Evolutionary conservation across 345 rosid genomes (phyloP).

Genomic region (Sisymbrium irio): DNA sequence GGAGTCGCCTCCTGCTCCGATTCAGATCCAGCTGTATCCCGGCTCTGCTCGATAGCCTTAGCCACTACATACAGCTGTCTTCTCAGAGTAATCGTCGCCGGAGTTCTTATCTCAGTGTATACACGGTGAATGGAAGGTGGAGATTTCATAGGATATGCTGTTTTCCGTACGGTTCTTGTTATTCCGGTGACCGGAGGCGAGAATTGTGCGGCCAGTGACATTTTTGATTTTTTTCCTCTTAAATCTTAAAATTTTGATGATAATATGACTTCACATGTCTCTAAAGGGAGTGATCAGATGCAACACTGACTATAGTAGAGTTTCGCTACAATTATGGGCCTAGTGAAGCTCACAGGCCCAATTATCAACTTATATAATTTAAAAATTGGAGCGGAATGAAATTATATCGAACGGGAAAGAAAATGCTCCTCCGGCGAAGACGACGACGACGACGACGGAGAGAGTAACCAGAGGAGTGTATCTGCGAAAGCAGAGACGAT

Average conservation of each 20-base stretch:
- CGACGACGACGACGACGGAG: slow-evolving; percentile 40
- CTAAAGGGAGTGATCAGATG: not conserved
- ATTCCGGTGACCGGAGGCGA: slow-evolving; percentile 25
- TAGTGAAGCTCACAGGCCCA: not conserved
- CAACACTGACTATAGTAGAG: not conserved
- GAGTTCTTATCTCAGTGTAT: not conserved
- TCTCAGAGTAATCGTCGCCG: not conserved
- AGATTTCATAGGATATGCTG: not conserved
- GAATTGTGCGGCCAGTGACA: slow-evolving; percentile 41
- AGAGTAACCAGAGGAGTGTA: slow-evolving; percentile 45
- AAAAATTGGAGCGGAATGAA: not conserved
- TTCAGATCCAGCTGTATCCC: slow-evolving; percentile 44
- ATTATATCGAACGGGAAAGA: not conserved
- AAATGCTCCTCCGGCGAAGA: slow-evolving; percentile 21
- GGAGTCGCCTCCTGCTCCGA: slow-evolving; percentile 31
- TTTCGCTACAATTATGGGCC: slow-evolving; percentile 4
- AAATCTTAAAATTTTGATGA: not conserved
- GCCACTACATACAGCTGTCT: slow-evolving; percentile 10
- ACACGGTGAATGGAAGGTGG: not conserved
- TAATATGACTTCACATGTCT: slow-evolving; percentile 13
- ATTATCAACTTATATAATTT: too few species aligned
- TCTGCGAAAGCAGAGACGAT: slow-evolving; percentile 81
- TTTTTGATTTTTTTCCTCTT: not conserved
- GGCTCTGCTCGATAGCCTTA: slow-evolving; percentile 58
- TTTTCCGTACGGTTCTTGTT: not conserved